phyloP scores from a whole-genome alignment of 2,329 filamentous ascomycete species.

The Raffaelea deltoideospora region DNA sequence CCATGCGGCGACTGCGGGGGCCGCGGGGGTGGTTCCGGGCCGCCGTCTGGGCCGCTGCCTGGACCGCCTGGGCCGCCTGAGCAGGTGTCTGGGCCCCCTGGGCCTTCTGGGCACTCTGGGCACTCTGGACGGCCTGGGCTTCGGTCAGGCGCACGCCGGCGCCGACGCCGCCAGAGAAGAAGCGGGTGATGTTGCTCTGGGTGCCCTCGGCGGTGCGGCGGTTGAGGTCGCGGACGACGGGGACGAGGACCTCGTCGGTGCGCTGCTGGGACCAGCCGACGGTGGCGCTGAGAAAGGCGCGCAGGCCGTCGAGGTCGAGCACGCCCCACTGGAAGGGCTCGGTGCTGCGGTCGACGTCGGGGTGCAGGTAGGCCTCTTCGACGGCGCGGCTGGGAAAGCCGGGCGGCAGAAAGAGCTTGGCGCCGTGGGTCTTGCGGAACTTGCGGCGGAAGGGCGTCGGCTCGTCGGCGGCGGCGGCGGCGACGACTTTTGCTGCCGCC shows the following conservation, averaged over 20 bases:
- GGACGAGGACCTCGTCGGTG: conserved; percentile 89
- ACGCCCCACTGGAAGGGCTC: conserved; percentile 90
- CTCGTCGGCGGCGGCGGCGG: conserved; percentile 46
- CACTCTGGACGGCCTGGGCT: conserved; percentile 2
- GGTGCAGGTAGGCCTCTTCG: conserved; percentile 67
- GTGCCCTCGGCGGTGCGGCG: conserved; percentile 75
- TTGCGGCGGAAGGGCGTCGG: conserved; percentile 61
- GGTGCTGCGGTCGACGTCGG: conserved; percentile 67
- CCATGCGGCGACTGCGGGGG: conserved; percentile 17
- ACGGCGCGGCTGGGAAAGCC: conserved; percentile 69
- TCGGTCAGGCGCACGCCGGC: conserved; percentile 9
- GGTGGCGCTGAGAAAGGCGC: conserved; percentile 75
- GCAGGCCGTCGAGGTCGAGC: conserved; percentile 73
- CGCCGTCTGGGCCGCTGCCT: too few relatives aligned
- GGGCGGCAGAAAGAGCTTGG: conserved; percentile 74
- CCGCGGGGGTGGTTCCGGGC: conserved; percentile 12
- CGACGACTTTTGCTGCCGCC: conserved; percentile 39
- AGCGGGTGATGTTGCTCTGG: conserved; percentile 91
- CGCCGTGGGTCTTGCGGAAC: conserved; percentile 63
- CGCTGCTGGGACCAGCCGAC: conserved; percentile 87
- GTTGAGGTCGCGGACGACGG: conserved; percentile 94
- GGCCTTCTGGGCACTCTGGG: conserved; percentile 3
- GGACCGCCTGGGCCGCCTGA: conserved; percentile 9
- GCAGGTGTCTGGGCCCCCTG: conserved; percentile 3
- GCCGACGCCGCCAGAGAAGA: conserved; percentile 57